A percentile compares a stretch with the other conserved stretches of the same genome.
These are phyloP conservation scores for Kodamaea neixiangensis DNA, from an alignment of 805 yeast species.

Conservation along the genomic window DNA sequence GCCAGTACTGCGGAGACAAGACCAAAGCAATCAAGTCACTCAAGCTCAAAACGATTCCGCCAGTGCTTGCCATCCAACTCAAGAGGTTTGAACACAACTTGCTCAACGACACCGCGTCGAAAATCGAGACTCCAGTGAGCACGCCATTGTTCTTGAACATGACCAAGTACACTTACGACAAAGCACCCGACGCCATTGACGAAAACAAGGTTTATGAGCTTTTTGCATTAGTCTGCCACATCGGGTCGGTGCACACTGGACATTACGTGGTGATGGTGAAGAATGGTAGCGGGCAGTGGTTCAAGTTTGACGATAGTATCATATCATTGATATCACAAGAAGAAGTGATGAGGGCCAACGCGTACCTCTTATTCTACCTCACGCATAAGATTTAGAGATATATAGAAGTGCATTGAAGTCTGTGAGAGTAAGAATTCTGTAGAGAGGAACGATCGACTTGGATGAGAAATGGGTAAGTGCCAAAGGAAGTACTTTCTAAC, in stretches of 20 bases:
- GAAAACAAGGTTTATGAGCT: constrained; percentile 64
- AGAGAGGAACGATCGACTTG: neutral
- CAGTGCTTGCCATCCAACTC: constrained; percentile 79
- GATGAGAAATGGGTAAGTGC: too few species aligned
- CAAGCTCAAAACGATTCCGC: constrained; percentile 67
- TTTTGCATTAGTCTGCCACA: constrained; percentile 84
- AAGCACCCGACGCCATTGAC: constrained; percentile 19
- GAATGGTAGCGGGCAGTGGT: constrained; percentile 77
- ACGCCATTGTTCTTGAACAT: constrained; percentile 76
- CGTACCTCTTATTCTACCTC: constrained; percentile 77
- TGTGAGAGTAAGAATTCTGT: neutral
- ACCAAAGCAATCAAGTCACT: constrained; percentile 73
- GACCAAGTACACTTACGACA: constrained; percentile 51
- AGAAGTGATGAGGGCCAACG: constrained; percentile 69
- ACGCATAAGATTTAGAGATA: constrained; percentile 40
- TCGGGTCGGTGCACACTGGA: constrained; percentile 93
- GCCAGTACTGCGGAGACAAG: constrained; percentile 62
- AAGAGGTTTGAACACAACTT: constrained; percentile 72
- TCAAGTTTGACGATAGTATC: constrained; percentile 85
- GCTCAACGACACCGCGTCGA: constrained; percentile 51
- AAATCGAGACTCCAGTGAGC: constrained; percentile 72
- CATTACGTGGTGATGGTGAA: constrained; percentile 86
- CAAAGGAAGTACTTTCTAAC: too few species aligned
- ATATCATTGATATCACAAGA: constrained; percentile 65
- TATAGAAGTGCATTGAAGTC: neutral